Base-by-base conservation (phyloP, 2,329 filamentous ascomycete species). In the Colletotrichum gigasporum region DNA sequence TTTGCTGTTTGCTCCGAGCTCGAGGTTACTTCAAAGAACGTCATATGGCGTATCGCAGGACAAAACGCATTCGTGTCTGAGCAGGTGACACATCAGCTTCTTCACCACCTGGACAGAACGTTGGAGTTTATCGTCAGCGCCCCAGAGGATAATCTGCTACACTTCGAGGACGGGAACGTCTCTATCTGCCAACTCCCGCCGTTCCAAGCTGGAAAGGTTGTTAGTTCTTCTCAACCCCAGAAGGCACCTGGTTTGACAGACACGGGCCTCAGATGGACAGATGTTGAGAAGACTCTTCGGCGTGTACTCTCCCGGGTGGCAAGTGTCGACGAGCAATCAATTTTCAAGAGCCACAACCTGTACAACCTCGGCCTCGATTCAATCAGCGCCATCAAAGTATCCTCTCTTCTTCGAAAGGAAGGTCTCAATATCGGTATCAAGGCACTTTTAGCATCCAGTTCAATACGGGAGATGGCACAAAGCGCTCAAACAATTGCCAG, bases 341-440 rank as follows among this genome's bases (percentile, higher is more conserved):
- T 97, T 53, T 76, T 79, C 3, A 83, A 82, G 58, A 80, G 82
- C 1, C 85, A 89, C 52, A 92, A 85, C 0, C 85, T 97, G 11
- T 97, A 96, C 75, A 90, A 96, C 67, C 83, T 97, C 2, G 94
- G 94, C 0, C 86, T 97, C 1, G 94, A 97, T 74, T 97, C 94
- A 0, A 97, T 97, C 74, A 95, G 90, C 67, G 91, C 93, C 2
- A 96, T 97, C 79, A 96, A 96, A 71, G 88, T 94, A 3, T 88
- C 89, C 8, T 85, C 90, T 0, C 80, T 94, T 7, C 79, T 97
- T 4, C 88, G 87, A 41, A 91, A 86, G 68, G 77, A 83, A 41
- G 86, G 83, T 0, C 76, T 97, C 7, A 76, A 79, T 11, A 75
- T 97, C 1, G 83, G 84, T 32, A 91, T 95, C 3, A 89, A 91